A percentile compares a stretch with the other conserved stretches of the same genome.
Conservation (phyloP, 805 yeast species). For the Blastobotrys muscicola region DNA sequence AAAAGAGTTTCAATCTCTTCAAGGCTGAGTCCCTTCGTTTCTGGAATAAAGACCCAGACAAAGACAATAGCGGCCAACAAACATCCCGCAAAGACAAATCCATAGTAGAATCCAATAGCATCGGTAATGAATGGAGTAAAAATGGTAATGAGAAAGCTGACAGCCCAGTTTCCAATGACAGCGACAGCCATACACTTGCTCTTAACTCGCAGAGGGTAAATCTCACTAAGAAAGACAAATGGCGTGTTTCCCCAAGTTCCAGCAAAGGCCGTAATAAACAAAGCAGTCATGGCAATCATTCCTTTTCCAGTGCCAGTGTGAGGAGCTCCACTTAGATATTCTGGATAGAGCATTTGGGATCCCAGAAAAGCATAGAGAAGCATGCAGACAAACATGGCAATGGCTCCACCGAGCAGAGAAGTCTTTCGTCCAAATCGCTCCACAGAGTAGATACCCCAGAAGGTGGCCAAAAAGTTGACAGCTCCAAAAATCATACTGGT, state of each 20-base stretch:
- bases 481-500: constrained; percentile 47
- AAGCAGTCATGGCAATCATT: constrained; percentile 48
- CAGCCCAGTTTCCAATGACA: constrained; percentile 34
- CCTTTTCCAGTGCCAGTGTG: constrained; percentile 37
- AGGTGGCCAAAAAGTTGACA: constrained; percentile 43
- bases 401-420: constrained; percentile 38
- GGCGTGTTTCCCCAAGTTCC: constrained; percentile 56
- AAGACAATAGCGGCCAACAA: constrained; percentile 50
- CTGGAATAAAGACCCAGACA: constrained; percentile 64
- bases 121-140: constrained; percentile 59
- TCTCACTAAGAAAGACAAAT: constrained; percentile 62
- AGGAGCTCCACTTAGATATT: constrained; percentile 14
- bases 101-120: constrained; percentile 55
- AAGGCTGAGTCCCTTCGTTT: constrained; percentile 71
- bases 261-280: constrained; percentile 43
- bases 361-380: constrained; percentile 42
- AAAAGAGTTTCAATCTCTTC: constrained; percentile 49
- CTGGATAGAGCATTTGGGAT: constrained; percentile 32
- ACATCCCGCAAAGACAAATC: constrained; percentile 57
- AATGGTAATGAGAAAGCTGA: constrained; percentile 52
- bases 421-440: constrained; percentile 45
- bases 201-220: constrained; percentile 49
- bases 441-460: constrained; percentile 38
- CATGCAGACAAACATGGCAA: constrained; percentile 42
- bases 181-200: constrained; percentile 55